These are phyloP conservation scores for Saccharomycopsis sp. DNA, from an alignment of 805 yeast genomes.

Conservation along the genomic window DNA sequence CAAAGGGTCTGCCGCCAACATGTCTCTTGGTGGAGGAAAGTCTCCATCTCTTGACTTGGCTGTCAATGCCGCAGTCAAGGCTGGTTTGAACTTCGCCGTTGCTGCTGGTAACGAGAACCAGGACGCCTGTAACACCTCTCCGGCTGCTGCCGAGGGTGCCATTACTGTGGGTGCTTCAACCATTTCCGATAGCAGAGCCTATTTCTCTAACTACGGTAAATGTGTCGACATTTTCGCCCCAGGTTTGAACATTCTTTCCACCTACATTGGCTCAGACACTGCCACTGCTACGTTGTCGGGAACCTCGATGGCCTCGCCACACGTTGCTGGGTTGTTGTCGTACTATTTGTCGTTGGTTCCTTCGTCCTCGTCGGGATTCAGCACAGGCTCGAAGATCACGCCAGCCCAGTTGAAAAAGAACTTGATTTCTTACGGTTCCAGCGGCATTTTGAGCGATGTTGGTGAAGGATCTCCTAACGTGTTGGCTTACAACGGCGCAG, in stretches of 20 bases:
- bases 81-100: conserved; percentile 88
- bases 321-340: conserved; percentile 84
- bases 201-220: conserved; percentile 90
- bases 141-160: conserved; percentile 79
- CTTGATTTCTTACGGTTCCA: conserved; percentile 61
- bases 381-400: conserved; percentile 41
- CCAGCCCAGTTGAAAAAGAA: conserved; percentile 75
- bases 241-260: conserved; percentile 82
- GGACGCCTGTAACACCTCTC: conserved; percentile 89
- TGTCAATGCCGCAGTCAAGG: conserved; percentile 80
- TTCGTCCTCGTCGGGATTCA: conserved; percentile 54
- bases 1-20: conserved; percentile 84
- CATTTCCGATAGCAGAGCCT: conserved; percentile 82
- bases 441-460: conserved; percentile 50
- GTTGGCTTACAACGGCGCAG: conserved; percentile 78
- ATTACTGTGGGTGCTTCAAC: conserved; percentile 95
- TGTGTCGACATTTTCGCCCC: conserved; percentile 98
- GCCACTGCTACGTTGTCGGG: conserved; percentile 86
- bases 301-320: conserved; percentile 98
- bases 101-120: conserved; percentile 95
- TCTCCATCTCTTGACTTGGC: conserved; percentile 84
- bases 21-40: conserved; percentile 93
- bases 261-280: conserved; percentile 68
- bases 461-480: conserved; percentile 72
- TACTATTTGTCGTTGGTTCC: conserved; percentile 88